Conservation (phyloP, 2,329 filamentous ascomycete genomes). For the Curvularia spicifera region DNA sequence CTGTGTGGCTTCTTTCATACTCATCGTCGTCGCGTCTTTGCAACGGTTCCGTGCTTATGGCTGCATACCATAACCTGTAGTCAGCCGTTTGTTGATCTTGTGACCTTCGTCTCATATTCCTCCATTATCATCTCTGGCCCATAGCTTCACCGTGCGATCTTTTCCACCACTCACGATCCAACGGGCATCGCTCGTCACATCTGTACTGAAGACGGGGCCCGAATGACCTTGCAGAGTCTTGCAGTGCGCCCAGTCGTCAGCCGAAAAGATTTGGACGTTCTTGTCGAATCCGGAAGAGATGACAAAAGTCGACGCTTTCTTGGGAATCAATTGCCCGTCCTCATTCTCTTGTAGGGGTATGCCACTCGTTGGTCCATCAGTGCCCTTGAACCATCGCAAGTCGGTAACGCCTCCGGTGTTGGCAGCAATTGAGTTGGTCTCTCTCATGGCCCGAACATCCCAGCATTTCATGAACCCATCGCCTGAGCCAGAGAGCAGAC, state of each 20-base stretch:
- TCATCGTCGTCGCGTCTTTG: constrained; percentile 9
- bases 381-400: constrained; percentile 89
- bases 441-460: constrained; percentile 90
- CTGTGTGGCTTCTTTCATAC: constrained; percentile 13
- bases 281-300: constrained; percentile 91
- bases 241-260: constrained; percentile 91
- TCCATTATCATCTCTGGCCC: constrained; percentile 73
- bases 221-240: constrained; percentile 90
- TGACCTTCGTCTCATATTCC: constrained; percentile 36
- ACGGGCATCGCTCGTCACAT: constrained; percentile 81
- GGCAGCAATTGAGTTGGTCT: constrained; percentile 83
- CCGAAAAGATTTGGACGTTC: constrained; percentile 93
- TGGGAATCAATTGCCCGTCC: constrained; percentile 69
- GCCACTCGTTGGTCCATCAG: constrained; percentile 73
- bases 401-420: constrained; percentile 93
- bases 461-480: constrained; percentile 98
- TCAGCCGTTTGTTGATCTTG: constrained; percentile 3
- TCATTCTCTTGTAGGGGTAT: constrained; percentile 66
- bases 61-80: neutral
- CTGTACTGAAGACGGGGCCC: constrained; percentile 87
- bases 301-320: constrained; percentile 90
- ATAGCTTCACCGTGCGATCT: constrained; percentile 94
- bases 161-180: constrained; percentile 97
- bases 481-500: constrained; percentile 89
- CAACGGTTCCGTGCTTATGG: constrained; percentile 2